Evolutionary conservation across 139 green algal genomes (phyloP).

Genomic region (Chlamydomonas sphaeroides): DNA sequence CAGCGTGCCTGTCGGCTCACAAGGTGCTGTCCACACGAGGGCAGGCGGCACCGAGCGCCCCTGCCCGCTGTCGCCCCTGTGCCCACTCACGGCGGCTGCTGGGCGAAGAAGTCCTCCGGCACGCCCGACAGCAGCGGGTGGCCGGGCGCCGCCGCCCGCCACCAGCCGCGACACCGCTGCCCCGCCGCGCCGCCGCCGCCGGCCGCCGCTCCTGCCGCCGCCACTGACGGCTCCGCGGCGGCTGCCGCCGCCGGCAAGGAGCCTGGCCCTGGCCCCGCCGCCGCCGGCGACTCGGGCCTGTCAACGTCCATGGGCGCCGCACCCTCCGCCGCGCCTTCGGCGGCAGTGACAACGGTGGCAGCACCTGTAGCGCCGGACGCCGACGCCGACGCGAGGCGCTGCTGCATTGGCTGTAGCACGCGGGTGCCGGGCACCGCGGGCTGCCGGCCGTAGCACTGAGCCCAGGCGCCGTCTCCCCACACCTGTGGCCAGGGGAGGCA

Average conservation of each 20-base stretch:
- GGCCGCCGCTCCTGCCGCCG: neutral
- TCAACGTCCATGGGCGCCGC: neutral
- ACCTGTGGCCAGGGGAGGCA: neutral
- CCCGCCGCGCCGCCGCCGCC: neutral
- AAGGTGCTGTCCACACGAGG: no score
- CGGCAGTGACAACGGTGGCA: neutral
- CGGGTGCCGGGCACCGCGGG: neutral
- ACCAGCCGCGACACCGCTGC: conserved; percentile 11
- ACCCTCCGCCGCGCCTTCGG: neutral
- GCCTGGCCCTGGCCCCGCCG: neutral
- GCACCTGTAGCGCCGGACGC: neutral
- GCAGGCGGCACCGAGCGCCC: no score
- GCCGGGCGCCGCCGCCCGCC: neutral
- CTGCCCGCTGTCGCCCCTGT: no score
- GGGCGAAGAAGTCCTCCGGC: neutral
- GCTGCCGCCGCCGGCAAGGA: no score
- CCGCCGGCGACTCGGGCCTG: neutral
- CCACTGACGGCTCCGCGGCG: neutral
- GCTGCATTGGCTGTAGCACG: conserved; percentile 13
- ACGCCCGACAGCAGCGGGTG: conserved; percentile 26
- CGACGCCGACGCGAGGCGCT: conserved; percentile 5
- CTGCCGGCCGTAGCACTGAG: conserved; percentile 5
- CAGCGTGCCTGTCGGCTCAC: no score
- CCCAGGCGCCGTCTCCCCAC: conserved; percentile 26
- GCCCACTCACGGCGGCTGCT: conserved; percentile 18